Evolutionary conservation across 2,329 filamentous ascomycete species (phyloP).

Genomic region (Eurotiales sp.): DNA sequence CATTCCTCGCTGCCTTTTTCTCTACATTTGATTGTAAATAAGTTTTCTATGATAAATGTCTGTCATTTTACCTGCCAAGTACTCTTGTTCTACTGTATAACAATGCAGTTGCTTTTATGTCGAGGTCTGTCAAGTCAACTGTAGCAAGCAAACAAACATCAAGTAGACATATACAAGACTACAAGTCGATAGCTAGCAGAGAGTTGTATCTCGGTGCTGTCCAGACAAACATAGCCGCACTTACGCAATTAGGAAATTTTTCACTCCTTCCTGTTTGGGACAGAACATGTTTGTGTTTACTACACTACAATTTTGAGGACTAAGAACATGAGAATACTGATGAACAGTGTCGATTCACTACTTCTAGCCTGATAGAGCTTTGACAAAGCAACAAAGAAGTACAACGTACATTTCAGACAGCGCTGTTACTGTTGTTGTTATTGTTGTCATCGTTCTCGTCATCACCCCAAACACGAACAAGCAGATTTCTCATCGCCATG

Average conservation of each 20-base stretch:
- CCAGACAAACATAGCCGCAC: too few species aligned
- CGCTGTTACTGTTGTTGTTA: neutral
- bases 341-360: neutral
- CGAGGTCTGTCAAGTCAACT: too few species aligned
- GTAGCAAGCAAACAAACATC: too few species aligned
- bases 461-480: too few species aligned
- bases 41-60: neutral
- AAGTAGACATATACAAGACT: too few species aligned
- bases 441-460: neutral
- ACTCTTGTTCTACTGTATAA: neutral
- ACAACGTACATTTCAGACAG: too few species aligned
- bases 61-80: neutral
- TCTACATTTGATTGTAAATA: neutral
- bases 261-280: conserved; percentile 6
- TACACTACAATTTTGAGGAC: neutral
- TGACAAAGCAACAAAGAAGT: too few species aligned
- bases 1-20: neutral
- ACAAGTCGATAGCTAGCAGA: too few species aligned
- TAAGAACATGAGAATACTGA: neutral
- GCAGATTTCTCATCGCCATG: too few species aligned
- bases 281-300: neutral
- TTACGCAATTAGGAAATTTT: conserved; percentile 14
- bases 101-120: too few species aligned
- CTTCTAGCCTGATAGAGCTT: too few species aligned
- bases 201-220: too few species aligned